phyloP scores from a whole-genome alignment of 352 stramenopile species.

The Phytophthora lateralis region DNA sequence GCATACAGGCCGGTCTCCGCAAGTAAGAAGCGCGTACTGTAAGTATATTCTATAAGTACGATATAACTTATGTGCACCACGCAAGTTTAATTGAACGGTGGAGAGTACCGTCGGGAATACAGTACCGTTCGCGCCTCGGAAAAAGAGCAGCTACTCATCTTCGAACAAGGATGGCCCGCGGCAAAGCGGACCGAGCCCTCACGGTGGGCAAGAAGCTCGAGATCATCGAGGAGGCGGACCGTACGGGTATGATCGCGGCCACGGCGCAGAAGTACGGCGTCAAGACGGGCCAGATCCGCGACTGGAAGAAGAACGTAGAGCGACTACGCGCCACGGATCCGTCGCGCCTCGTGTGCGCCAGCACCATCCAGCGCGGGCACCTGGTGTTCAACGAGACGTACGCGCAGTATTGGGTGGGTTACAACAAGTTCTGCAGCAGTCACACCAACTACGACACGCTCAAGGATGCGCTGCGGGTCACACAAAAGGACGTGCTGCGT shows the following conservation, averaged over 20 bases:
- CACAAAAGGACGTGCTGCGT: slow-evolving; percentile 72
- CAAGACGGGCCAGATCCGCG: slow-evolving; percentile 86
- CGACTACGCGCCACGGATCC: slow-evolving; percentile 77
- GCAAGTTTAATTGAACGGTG: not conserved
- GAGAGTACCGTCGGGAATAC: slow-evolving; percentile 44
- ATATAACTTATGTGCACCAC: slow-evolving; percentile 6
- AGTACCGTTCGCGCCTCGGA: not conserved
- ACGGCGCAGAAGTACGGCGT: slow-evolving; percentile 88
- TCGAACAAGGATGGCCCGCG: slow-evolving; percentile 66
- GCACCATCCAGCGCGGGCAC: slow-evolving; percentile 82
- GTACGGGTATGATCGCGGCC: slow-evolving; percentile 73
- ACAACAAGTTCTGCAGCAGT: slow-evolving; percentile 87
- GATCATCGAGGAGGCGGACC: slow-evolving; percentile 87
- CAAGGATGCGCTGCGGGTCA: slow-evolving; percentile 68
- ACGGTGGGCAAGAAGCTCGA: slow-evolving; percentile 90
- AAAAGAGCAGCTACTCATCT: slow-evolving; percentile 13
- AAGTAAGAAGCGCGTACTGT: slow-evolving; percentile 16
- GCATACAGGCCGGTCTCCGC: slow-evolving; percentile 19
- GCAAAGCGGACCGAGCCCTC: slow-evolving; percentile 78
- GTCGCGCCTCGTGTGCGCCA: slow-evolving; percentile 79
- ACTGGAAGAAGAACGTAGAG: slow-evolving; percentile 90
- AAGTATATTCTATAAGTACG: slow-evolving; percentile 5
- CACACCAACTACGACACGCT: slow-evolving; percentile 76
- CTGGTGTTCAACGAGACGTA: slow-evolving; percentile 90
- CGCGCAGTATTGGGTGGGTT: slow-evolving; percentile 89